These are phyloP conservation scores for Ormosia semicastrata DNA, from an alignment of 306 rosid species.

Conservation along the genomic window DNA sequence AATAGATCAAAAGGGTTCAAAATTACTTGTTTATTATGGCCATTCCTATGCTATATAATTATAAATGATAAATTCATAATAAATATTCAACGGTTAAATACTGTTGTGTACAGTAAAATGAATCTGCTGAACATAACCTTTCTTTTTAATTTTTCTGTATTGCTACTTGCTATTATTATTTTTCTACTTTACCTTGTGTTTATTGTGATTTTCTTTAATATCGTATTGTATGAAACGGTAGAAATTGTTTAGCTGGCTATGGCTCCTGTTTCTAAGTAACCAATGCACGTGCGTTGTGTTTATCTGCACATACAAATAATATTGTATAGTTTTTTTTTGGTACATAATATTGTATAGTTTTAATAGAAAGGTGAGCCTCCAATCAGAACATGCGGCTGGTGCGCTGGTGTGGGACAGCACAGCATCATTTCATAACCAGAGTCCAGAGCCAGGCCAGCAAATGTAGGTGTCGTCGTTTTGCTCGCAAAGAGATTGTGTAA, in stretches of 20 bases:
- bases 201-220: neutral
- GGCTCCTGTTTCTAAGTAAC: slow-evolving; percentile 10
- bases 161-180: neutral
- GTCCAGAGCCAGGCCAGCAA: neutral
- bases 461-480: slow-evolving; percentile 37
- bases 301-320: neutral
- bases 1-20: slow-evolving; percentile 34
- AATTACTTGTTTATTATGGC: slow-evolving; percentile 10
- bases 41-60: neutral
- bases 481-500: neutral
- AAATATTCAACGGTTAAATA: neutral
- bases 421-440: neutral
- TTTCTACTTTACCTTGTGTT: neutral
- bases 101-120: neutral
- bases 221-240: neutral
- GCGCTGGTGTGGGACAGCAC: slow-evolving; percentile 28
- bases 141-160: neutral
- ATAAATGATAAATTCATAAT: slow-evolving; percentile 13
- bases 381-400: slow-evolving; percentile 28
- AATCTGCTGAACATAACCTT: neutral
- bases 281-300: slow-evolving; percentile 56
- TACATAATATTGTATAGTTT: slow-evolving; percentile 1
- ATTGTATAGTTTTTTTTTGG: too few species aligned
- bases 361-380: slow-evolving; percentile 40
- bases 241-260: neutral